Evolutionary conservation across 345 rosid genomes (phyloP).

Genomic region (Mercurialis annua): DNA sequence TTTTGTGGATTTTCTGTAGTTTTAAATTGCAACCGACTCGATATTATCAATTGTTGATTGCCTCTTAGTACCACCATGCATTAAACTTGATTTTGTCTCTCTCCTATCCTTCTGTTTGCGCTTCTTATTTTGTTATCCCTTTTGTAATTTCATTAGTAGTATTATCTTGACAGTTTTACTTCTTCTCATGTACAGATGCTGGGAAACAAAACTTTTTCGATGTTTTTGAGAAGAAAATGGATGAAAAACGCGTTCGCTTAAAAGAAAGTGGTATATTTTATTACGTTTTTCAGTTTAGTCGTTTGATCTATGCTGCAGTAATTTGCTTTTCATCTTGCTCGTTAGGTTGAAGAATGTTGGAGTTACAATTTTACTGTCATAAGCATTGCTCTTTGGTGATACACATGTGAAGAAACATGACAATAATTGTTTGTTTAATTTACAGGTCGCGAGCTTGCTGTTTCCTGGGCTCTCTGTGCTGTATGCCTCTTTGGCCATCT

Average conservation of each 20-base stretch:
- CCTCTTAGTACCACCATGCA: too few relatives aligned
- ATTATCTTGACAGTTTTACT: conserved; percentile 22
- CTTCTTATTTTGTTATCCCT: background rate
- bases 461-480: conserved; percentile 96
- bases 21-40: background rate
- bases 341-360: background rate
- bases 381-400: background rate
- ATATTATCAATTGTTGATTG: too few relatives aligned
- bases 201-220: conserved; percentile 59
- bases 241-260: conserved; percentile 68
- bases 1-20: background rate
- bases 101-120: too few relatives aligned
- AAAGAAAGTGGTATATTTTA: conserved; percentile 63
- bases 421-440: conserved; percentile 18
- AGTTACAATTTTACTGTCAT: background rate
- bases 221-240: conserved; percentile 77
- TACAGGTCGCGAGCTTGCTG: conserved; percentile 83
- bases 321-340: conserved; percentile 1
- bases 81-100: too few relatives aligned
- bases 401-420: conserved; percentile 7
- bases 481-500: conserved; percentile 93
- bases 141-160: background rate
- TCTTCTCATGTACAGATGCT: conserved; percentile 52
- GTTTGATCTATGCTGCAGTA: background rate
- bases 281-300: background rate